These are phyloP conservation scores for Cladosporium sp. DNA, from an alignment of 2,329 filamentous ascomycete species.

Conservation along the genomic window DNA sequence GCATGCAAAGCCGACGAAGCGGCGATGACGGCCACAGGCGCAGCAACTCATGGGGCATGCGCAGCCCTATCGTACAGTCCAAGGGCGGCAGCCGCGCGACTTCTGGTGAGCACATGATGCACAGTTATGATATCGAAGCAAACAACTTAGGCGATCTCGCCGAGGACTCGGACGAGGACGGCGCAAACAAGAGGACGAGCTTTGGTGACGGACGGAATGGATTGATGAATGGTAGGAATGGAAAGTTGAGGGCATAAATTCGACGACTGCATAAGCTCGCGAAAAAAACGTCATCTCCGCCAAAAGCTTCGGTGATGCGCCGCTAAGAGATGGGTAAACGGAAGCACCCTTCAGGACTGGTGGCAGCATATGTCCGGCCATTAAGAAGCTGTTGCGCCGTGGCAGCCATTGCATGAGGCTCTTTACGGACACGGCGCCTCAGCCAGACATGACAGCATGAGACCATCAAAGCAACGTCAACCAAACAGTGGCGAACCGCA, in stretches of 20 bases:
- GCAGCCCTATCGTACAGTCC: conserved; percentile 47
- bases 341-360: not conserved
- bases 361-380: not conserved
- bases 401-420: not conserved
- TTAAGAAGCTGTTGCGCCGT: not conserved
- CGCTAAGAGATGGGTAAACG: not conserved
- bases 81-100: conserved; percentile 24
- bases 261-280: not conserved
- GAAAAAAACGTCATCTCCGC: not conserved
- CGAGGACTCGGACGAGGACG: conserved; percentile 68
- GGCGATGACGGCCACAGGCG: conserved; percentile 51
- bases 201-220: conserved; percentile 25
- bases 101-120: conserved; percentile 67
- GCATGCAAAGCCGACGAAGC: conserved; percentile 85
- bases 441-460: not conserved
- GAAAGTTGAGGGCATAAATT: not conserved
- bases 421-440: not conserved
- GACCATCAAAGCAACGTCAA: too few species aligned
- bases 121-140: conserved; percentile 82
- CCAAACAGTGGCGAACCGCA: not conserved
- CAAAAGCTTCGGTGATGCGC: not conserved
- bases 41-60: conserved; percentile 47
- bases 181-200: conserved; percentile 28
- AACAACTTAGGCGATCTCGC: conserved; percentile 66
- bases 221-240: conserved; percentile 7